A percentile compares a stretch with the other conserved stretches of the same genome.
These are phyloP conservation scores for Colletotrichum sojae DNA, from an alignment of 2,329 filamentous ascomycete genomes.

Conservation along the genomic window DNA sequence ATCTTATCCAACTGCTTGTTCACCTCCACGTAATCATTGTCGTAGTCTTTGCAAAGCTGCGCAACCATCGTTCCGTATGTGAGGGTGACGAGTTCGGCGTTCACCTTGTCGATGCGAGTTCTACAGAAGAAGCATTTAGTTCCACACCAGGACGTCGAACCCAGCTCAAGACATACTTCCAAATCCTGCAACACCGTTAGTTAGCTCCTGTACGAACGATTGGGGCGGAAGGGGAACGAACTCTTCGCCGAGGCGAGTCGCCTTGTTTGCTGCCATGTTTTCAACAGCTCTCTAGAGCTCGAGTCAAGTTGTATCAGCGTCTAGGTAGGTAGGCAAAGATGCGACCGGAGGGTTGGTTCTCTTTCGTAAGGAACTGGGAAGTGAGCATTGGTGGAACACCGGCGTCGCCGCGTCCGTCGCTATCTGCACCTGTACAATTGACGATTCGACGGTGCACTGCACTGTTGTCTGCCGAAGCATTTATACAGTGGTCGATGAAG, in stretches of 20 bases:
- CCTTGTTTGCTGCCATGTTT: conserved; percentile 72
- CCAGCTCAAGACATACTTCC: conserved; percentile 80
- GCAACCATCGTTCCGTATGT: conserved; percentile 98
- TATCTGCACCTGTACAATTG: no score
- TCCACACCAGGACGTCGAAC: conserved; percentile 1
- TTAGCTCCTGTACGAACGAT: conserved; percentile 29
- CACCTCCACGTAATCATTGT: conserved; percentile 93
- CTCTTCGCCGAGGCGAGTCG: conserved; percentile 74
- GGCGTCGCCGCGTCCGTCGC: no score
- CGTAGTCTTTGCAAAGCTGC: conserved; percentile 96
- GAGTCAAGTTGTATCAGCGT: no score
- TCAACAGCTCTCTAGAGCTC: no score
- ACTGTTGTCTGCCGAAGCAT: no score
- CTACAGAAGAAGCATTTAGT: conserved; percentile 62
- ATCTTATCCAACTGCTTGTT: conserved; percentile 99
- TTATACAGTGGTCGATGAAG: no score
- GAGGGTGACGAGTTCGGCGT: conserved; percentile 95
- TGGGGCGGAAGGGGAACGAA: conserved; percentile 54
- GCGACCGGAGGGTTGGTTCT: no score
- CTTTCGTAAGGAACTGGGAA: no score
- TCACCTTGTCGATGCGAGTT: conserved; percentile 96
- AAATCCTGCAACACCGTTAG: conserved; percentile 74
- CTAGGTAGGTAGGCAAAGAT: no score
- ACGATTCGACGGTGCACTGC: no score
- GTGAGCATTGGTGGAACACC: no score